Base-by-base conservation (phyloP, 2,329 filamentous ascomycete species). In the Simplicillium sp. region DNA sequence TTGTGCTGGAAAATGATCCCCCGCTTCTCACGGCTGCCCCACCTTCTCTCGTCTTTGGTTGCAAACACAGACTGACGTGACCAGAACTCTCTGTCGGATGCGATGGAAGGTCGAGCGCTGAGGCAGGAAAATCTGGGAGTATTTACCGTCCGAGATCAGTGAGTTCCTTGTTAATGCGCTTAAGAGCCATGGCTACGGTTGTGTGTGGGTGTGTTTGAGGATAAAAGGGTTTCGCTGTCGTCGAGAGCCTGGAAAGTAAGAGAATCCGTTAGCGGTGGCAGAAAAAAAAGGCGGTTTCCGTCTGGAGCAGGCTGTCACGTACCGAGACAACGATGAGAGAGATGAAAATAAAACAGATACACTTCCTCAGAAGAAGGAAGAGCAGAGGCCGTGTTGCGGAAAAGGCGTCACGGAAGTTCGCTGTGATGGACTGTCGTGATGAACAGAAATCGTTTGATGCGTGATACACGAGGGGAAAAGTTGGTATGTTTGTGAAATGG, bases 151-250 rank as follows among this genome's bases (percentile, higher is more conserved):
- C 86, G 68, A 92, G 77, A 65, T 92, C 86, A 67, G 84, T 82
- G 64, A 92, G 80, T 71, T 92, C 86, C 82, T 89, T 92, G 78
- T 90, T 90, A 69, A 92, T 92, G 68, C 86, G 82, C 83, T 92
- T 92, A 58, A 92, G 78, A 68, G 86, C 86, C 86, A 92, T 92
- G 59, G 58, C 63, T 53, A 50, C 40, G 42, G 53, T 45, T 54
- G 50, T 52, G 42, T 38, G 34, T 41, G 36, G 40, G 35, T 15
- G 15, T 13, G 36, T n/a, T 20, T 16, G 13, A 25, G 16, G 18
- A 25, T 29, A 17, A n/a, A 20, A 12, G 14, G 16, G 36, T 37
- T 13, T 33, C 31, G 31, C 12, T 15, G 31, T 33, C 31, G 20
- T 25, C 20, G 20, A 25, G 15, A 33, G 31, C 31, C 31, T 33